Evolutionary conservation across 1,139 yeast species (phyloP).

Genomic region (Kodamaea suecica): DNA sequence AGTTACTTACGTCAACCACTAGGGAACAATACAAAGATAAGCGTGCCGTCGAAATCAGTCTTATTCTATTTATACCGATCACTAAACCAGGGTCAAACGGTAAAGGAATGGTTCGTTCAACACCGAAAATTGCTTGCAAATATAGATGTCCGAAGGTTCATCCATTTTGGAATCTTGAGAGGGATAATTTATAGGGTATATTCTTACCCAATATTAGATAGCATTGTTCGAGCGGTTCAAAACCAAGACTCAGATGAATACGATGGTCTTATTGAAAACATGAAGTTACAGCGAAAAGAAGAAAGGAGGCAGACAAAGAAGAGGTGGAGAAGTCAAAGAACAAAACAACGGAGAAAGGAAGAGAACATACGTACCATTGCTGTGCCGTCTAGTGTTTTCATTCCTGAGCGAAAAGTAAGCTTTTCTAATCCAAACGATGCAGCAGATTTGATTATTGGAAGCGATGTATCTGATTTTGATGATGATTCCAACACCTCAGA

Average conservation of each 20-base stretch:
- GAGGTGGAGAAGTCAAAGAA: constrained; percentile 2
- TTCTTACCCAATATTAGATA: constrained; percentile 62
- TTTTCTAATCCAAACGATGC: constrained; percentile 1
- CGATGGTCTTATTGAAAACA: constrained; percentile 26
- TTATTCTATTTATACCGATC: constrained; percentile 77
- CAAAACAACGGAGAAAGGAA: background rate
- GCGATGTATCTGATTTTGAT: constrained; percentile 7
- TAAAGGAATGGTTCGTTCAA: constrained; percentile 75
- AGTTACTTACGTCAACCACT: constrained; percentile 4
- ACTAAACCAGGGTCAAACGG: constrained; percentile 71
- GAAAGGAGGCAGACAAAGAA: constrained; percentile 2
- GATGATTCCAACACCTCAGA: constrained; percentile 1
- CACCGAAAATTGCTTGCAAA: constrained; percentile 56
- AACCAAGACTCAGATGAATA: constrained; percentile 28
- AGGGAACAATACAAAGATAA: constrained; percentile 4
- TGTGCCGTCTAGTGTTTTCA: background rate
- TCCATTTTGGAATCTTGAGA: constrained; percentile 81
- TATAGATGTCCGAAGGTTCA: constrained; percentile 78
- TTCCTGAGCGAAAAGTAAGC: background rate
- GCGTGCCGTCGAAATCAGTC: constrained; percentile 59
- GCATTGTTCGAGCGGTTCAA: constrained; percentile 35
- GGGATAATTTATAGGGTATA: constrained; percentile 81
- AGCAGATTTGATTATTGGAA: constrained; percentile 6
- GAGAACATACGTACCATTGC: background rate
- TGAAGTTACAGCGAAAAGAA: constrained; percentile 11